Evolutionary conservation across 768 basidiomycete species (phyloP).

Genomic region (Kockovaella imperatae): DNA sequence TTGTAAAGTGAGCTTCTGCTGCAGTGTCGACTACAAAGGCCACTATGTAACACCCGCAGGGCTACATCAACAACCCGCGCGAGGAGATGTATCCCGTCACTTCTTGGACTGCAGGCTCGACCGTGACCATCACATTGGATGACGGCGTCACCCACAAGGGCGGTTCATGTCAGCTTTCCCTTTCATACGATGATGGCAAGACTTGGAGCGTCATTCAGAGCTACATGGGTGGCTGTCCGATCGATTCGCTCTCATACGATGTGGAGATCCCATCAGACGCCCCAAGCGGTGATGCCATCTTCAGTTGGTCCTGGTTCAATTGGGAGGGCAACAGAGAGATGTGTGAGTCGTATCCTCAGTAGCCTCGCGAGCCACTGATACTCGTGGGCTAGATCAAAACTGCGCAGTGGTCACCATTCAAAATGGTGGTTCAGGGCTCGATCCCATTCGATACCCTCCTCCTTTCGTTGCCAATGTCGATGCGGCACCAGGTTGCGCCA

Average conservation of each 20-base stretch:
- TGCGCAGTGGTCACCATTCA: conserved; percentile 39
- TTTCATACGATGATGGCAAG: conserved; percentile 46
- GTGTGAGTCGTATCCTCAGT: conserved; percentile 5
- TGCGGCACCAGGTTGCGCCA: conserved; percentile 21
- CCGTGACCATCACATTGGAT: conserved; percentile 32
- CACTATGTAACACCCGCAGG: conserved; percentile 4
- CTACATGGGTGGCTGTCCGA: conserved; percentile 44
- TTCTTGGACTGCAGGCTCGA: conserved; percentile 39
- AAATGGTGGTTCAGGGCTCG: conserved; percentile 35
- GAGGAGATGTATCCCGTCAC: conserved; percentile 34
- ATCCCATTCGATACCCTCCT: conserved; percentile 24
- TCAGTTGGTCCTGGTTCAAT: conserved; percentile 48
- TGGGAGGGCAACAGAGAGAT: conserved; percentile 41
- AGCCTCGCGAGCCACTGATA: not conserved
- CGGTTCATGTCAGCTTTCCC: conserved; percentile 46
- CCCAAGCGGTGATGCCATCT: conserved; percentile 41
- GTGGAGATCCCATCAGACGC: conserved; percentile 42
- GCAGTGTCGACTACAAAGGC: too few relatives aligned
- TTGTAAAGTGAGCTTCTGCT: conserved; percentile 45
- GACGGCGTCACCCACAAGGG: conserved; percentile 44
- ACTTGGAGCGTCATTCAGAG: conserved; percentile 45
- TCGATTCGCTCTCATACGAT: conserved; percentile 24
- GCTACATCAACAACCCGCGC: conserved; percentile 28
- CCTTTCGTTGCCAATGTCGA: conserved; percentile 39
- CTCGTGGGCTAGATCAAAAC: conserved; percentile 24